Evolutionary conservation across 345 rosid species (phyloP).

Genomic region (Rhodamnia rubescens): DNA sequence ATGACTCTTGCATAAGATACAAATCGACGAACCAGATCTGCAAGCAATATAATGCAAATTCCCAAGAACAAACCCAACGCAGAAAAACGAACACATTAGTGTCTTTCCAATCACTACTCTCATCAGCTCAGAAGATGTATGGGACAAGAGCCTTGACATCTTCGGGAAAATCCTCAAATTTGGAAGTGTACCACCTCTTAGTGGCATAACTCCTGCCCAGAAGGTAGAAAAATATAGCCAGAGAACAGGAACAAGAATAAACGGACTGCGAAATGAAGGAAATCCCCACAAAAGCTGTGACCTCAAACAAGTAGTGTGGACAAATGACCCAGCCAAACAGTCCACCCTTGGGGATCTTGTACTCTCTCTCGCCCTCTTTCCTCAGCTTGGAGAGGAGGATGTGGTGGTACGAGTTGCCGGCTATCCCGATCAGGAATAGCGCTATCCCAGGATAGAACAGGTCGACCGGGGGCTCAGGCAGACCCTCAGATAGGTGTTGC

Average conservation of each 20-base stretch:
- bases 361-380: constrained; percentile 25
- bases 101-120: not conserved
- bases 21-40: not conserved
- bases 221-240: constrained; percentile 34
- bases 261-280: constrained; percentile 44
- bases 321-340: constrained; percentile 45
- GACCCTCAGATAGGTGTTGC: not conserved
- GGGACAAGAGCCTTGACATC: constrained; percentile 48
- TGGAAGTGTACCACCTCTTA: constrained; percentile 56
- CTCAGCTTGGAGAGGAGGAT: constrained; percentile 48
- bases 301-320: constrained; percentile 78
- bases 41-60: not conserved
- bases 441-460: constrained; percentile 25
- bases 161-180: constrained; percentile 52
- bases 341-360: constrained; percentile 58
- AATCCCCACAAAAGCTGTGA: constrained; percentile 45
- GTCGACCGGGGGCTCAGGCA: constrained; percentile 8
- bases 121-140: constrained; percentile 23
- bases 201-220: constrained; percentile 51
- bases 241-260: constrained; percentile 18
- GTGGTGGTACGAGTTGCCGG: constrained; percentile 77
- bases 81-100: not conserved
- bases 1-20: not conserved
- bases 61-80: not conserved
- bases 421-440: constrained; percentile 42